phyloP scores from a whole-genome alignment of 2,329 filamentous ascomycete species.

The Xylaria hypoxylon region DNA sequence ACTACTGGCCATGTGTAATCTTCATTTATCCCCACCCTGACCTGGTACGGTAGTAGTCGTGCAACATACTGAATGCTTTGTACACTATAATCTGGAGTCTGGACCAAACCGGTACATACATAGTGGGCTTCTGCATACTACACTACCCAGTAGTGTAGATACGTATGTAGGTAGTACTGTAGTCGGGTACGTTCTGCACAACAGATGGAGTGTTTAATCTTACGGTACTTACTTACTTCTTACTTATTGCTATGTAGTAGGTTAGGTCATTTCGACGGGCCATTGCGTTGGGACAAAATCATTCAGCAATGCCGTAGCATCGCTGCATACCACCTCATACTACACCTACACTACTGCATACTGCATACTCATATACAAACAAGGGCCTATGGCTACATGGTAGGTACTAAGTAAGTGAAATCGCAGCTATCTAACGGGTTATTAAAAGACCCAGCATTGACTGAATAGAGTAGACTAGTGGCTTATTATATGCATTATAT shows the following conservation, averaged over 20 bases:
- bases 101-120: too few species aligned
- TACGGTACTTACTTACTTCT: too few species aligned
- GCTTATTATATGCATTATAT: not conserved
- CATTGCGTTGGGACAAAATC: conserved; percentile 23
- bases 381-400: not conserved
- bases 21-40: too few species aligned
- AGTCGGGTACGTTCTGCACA: too few species aligned
- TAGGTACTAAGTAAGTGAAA: too few species aligned
- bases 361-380: conserved; percentile 9
- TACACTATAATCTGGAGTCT: too few species aligned
- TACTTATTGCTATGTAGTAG: too few species aligned
- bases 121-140: too few species aligned
- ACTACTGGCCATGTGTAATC: too few species aligned
- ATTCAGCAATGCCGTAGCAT: not conserved
- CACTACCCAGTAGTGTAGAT: too few species aligned
- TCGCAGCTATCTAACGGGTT: not conserved
- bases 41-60: conserved; percentile 1
- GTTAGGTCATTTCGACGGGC: conserved; percentile 10
- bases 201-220: not conserved
- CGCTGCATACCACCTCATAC: not conserved
- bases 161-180: not conserved
- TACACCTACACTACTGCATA: too few species aligned
- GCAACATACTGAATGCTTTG: not conserved
- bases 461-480: not conserved
- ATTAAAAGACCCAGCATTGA: conserved; percentile 7